Percentiles rank a stretch among this genome's conserved stretches.
These are phyloP conservation scores for Suhomyces atakaporum DNA, from an alignment of 1,139 yeast genomes.

Conservation along the genomic window DNA sequence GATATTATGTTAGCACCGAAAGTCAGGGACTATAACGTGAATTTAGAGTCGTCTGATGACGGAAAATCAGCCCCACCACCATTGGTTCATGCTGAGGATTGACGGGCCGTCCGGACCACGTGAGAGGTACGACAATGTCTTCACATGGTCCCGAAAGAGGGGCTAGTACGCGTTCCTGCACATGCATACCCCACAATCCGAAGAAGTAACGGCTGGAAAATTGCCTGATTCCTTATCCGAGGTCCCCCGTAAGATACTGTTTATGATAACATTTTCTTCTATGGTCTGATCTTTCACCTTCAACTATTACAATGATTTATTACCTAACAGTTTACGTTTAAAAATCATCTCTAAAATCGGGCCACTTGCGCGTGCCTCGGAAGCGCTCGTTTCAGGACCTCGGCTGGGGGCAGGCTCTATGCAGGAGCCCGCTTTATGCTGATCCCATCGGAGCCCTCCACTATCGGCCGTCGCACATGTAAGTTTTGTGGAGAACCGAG, in stretches of 20 bases:
- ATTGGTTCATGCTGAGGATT: too few species aligned
- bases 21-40: too few species aligned
- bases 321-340: too few species aligned
- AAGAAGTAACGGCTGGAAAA: background rate
- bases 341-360: background rate
- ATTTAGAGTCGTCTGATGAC: too few species aligned
- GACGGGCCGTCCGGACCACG: too few species aligned
- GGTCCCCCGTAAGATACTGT: background rate
- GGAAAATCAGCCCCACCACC: too few species aligned
- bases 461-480: constrained; percentile 6
- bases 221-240: background rate
- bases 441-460: background rate
- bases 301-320: too few species aligned
- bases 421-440: background rate
- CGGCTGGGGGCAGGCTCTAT: background rate
- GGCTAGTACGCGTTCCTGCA: constrained; percentile 1
- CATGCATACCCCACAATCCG: constrained; percentile 1
- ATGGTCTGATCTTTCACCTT: background rate
- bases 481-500: constrained; percentile 6
- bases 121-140: too few species aligned
- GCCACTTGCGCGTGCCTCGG: background rate
- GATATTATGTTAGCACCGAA: too few species aligned
- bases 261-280: too few species aligned
- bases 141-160: constrained; percentile 1
- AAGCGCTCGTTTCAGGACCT: background rate